Base-by-base conservation (phyloP, 106 monocot genomes). In the Ottelia alismoides region DNA sequence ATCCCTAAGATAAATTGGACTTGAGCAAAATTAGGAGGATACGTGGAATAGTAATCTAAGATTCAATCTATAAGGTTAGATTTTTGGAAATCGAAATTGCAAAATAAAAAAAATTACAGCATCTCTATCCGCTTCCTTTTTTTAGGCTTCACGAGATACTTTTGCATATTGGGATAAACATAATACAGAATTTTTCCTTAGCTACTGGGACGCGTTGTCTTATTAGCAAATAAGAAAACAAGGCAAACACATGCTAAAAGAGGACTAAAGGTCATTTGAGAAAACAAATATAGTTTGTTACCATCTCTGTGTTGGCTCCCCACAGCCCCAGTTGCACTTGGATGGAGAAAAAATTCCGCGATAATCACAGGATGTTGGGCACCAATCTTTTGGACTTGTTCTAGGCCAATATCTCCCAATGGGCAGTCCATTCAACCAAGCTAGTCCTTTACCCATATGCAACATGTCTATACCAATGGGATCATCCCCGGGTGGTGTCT, bases 231-330 rank as follows among this genome's bases (percentile, higher is more conserved):
- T 7, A 43, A 7, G 40, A 43, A 6, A 43, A 43, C 40, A 43
- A 16, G 40, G 16, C 10, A 43, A 7, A 7, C 40, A 43, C 40
- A 43, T 7, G 40, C n/a, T n/a, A n/a, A n/a, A 43, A 43, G 6
- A 16, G 10, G 6, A 6, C 6, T 43, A 16, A 43, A 43, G 40
- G 10, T 7, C 40, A 43, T 43, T 7, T 7, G 16, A 43, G 6
- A 7, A 16, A 6, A 43, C 6, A 7, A 43, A n/a, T n/a, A n/a
- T n/a, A n/a, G n/a, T n/a, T n/a, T n/a, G n/a, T 82, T 91, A 98
- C 96, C 96, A 98, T 98, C 82, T 82, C 55, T 98, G 89, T 17
- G 96, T 90, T 58, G 89, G 82, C 7, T 83, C 60, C 45, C 96
- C 96, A 56, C 96, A 98, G 45, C 96, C 96, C 17, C 76, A 85